These are phyloP conservation scores for Stagonosporopsis rhizophila DNA, from an alignment of 2,329 filamentous ascomycete genomes.

Conservation along the genomic window DNA sequence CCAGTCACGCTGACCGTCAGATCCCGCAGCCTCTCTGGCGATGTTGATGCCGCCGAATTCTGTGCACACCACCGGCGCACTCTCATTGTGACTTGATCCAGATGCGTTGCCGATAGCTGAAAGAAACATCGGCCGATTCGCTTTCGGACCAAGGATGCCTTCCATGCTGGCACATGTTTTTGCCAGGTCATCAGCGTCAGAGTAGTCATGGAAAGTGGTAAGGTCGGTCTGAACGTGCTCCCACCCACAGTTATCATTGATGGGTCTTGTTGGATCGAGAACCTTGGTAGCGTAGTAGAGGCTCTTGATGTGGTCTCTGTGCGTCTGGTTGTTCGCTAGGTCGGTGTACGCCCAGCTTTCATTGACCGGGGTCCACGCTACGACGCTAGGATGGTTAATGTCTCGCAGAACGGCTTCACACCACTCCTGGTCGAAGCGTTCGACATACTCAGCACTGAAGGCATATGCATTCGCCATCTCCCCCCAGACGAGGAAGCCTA, in stretches of 20 bases:
- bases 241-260: constrained; percentile 78
- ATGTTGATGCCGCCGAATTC: constrained; percentile 76
- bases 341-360: constrained; percentile 69
- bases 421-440: constrained; percentile 71
- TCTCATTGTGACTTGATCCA: constrained; percentile 60
- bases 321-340: constrained; percentile 62
- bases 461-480: constrained; percentile 71
- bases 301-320: constrained; percentile 69
- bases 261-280: constrained; percentile 67
- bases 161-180: constrained; percentile 62
- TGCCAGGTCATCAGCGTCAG: constrained; percentile 63
- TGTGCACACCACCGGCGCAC: constrained; percentile 69
- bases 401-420: constrained; percentile 67
- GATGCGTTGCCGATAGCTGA: constrained; percentile 50
- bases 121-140: constrained; percentile 63
- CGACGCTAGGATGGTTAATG: constrained; percentile 69
- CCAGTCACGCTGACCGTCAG: constrained; percentile 61
- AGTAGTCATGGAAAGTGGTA: constrained; percentile 73
- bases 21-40: constrained; percentile 53
- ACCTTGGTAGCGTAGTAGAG: constrained; percentile 71
- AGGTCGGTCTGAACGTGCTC: constrained; percentile 71
- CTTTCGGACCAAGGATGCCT: constrained; percentile 62
- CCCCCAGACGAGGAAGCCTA: constrained; percentile 69
- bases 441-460: constrained; percentile 65
- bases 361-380: constrained; percentile 73